Evolutionary conservation across 1,284 basidiomycete genomes (phyloP), one percentile per base, ranked within the genome.

Genomic region (Exobasidium rhododendri): DNA sequence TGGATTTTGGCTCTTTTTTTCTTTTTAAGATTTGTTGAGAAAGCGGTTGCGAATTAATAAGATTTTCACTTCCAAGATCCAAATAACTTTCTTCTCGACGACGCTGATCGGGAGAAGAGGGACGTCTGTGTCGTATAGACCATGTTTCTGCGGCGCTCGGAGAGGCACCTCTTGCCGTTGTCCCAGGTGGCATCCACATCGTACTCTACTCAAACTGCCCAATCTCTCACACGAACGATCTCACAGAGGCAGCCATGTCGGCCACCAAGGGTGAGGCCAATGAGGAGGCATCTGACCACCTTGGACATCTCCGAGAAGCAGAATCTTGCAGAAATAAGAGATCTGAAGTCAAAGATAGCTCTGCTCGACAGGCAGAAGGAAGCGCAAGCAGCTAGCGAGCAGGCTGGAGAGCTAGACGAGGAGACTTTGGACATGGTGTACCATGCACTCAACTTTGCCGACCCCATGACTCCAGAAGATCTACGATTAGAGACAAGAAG

Each of bases 301-400:
- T 55, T 29, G 24, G 29, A 26, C 52, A 17, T 55, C 28, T 35
- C 32, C 28, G 52, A 55, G 35, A 55, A 26, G 30, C 26, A 55
- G 30, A 44, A 26, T 20, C 14, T 40, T 17, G 40, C 31, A 20
- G 52, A 55, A 20, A 44, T 55, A 2, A n/a, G 22, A 6, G 4
- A 30, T 4, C 17, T 55, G 32, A 44, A 40, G 52, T 7, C 47
- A 7, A 35, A 44, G 22, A 14, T 30, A 26, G 52, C 30, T 40
- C 20, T 13, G 28, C 13, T 22, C 14, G 40, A 55, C 22, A 55
- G 13, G 52, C n/a, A 32, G 35, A 14, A 44, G 35, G 5, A 55
- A 26, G 3, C 30, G 4, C 47, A 7, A 31, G 22, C 7, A 7
- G 4, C 52, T 2, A 44, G 29, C 14, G 28, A n/a, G 4, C 13